Evolutionary conservation across 2,329 filamentous ascomycete species (phyloP), one percentile per base, ranked within the genome.

Genomic region (Byssoonygena ceratinophila): DNA sequence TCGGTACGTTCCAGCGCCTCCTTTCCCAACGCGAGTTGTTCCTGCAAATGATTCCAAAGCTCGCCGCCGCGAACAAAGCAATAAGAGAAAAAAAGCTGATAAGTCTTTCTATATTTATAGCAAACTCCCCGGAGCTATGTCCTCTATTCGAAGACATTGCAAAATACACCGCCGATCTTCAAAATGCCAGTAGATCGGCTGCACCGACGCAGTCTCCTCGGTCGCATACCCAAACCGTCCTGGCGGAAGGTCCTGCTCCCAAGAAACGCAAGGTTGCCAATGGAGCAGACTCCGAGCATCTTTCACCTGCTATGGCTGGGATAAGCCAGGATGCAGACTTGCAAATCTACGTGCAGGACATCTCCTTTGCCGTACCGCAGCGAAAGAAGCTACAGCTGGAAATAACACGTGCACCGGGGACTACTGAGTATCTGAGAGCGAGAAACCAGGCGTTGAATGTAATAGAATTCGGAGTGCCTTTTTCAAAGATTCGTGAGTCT

Each of bases 371-470:
- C 14, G 71, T 82, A 0, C 81, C 81, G 2, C 76, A 80, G 59
- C 71, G 81, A 50, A 84, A 83, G 69, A 83, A 83, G 68, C 70
- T 82, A 55, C 77, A 72, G 45, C 69, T 84, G 25, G 76, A 82
- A 61, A 63, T 83, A n/a, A 70, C 78, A 63, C 63, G 49, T n/a
- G 18, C 52, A 18, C 46, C 52, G 22, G 54, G 49, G 18, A 55
- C 57, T 22, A 32, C 55, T 4, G 61, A 54, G 66, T 74, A 62
- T 49, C 67, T 80, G 34, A 70, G 75, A 40, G 75, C 72, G 25
- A 65, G 73, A 53, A 76, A 75, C 52, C 71, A 79, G 39, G 64
- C 71, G 2, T 75, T 74, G 16, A 73, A 71, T 40, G 68, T 72
- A 53, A 68, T 81, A 40, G 78, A 80, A 58, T 78, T 79, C 61